Evolutionary conservation across 441 rosid species (phyloP), one percentile per base, ranked within the genome.

Genomic region (Populus hybrid): DNA sequence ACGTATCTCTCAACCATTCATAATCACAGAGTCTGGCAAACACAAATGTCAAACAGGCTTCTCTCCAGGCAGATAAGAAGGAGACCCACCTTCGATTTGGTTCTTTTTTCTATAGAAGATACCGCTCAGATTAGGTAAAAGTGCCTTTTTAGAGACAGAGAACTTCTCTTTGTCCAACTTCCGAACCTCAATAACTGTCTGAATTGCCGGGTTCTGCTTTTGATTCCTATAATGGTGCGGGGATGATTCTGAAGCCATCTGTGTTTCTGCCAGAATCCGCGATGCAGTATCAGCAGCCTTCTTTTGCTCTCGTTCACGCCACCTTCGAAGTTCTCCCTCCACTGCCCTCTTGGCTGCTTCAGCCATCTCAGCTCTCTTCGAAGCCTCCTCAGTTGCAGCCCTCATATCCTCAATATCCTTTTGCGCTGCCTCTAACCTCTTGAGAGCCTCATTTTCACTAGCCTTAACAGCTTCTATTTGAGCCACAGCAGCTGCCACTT

Each of bases 391-490:
- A 26, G 95, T 91, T 81, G 94, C 94, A 26, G 72, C 74, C 88
- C 86, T 92, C 86, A 90, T 91, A 77, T 89, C 93, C 80, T 87
- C 90, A 4, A 96, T 93, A 87, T 96, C 99, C 76, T 86, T 91
- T 80, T 84, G 84, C 23, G 88, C 89, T 61, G 84, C 86, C 79
- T 91, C 94, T 67, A 91, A 78, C 83, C 87, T 93, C 89, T 89
- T 90, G 70, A 87, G 70, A 9, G 96, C 91, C 84, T 96, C 98
- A 69, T 87, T 91, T 85, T 94, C 97, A 32, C 98, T 90, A 71
- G 99, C 98, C 87, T 72, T 91, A 76, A 96, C 93, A 36, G 98
- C 99, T 85, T 92, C 96, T 71, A 92, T 94, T 88, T 96, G 98
- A 64, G 98, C 98, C 86, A 93, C 65, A 75, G 98, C 97, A 73